Evolutionary conservation across 83 land plant species (phyloP), one percentile per base, ranked within the genome.

Genomic region (Diphasiastrum complanatum): DNA sequence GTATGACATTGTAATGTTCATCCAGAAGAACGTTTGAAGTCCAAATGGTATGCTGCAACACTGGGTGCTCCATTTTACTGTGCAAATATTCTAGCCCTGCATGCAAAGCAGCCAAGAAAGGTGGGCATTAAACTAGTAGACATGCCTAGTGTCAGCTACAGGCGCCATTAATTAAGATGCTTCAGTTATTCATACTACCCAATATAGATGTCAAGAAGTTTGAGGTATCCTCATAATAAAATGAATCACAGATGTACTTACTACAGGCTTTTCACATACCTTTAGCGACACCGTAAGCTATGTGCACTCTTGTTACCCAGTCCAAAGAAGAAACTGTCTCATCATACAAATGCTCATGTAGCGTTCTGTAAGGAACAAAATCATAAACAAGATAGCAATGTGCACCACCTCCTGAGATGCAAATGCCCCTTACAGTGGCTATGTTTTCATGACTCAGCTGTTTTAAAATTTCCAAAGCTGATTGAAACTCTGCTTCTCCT

Each of bases 331-430:
- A 55, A 14, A 25, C 63, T 52, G 61, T 77, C 28, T 83, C 57
- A 33, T 70, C 66, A 69, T 92, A 80, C 22, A 92, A 75, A 60
- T 66, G 91, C 28, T 67, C 61, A 19, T 65, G 65, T 60, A 92
- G 72, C 35, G 78, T 83, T 11, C 96, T 96, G 47, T 81, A 81
- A 5, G 85, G 59, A 14, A 78, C 82, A 34, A 78, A 88, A 56
- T 81, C 91, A 63, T 87, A 92, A 22, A 92, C 69, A 12, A 92
- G 82, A 47, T 85, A 92, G 57, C 97, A 92, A 62, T 92, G 96
- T 0, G 83, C 85, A 29, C 95, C 70, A 0, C 84, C 87, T 46
- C 63, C 78, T 5, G 95, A 83, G 36, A 83, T 83, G 38, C 97
- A 92, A 47, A 88, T 83, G 0, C 97, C 97, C 70, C 69, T 82